Conservation (phyloP, 73 alveolate species). For the Paramecium sonneborni region DNA sequence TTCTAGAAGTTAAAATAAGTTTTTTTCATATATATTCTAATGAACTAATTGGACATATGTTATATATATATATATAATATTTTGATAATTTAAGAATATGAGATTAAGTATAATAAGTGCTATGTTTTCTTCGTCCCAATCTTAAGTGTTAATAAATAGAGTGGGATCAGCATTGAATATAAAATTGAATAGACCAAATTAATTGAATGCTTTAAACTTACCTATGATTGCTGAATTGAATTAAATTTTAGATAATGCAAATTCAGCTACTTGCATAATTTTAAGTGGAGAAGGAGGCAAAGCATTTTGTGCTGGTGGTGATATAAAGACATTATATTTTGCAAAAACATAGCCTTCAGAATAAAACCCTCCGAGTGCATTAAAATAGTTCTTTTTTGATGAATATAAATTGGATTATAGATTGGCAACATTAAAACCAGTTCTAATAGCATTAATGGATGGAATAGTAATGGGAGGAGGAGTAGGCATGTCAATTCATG, state of each 20-base stretch:
- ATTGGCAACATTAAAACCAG: conserved; percentile 81
- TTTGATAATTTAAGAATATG: neutral
- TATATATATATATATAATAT: too few species aligned
- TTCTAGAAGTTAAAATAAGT: neutral
- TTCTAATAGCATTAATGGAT: conserved; percentile 84
- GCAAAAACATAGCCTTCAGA: conserved; percentile 68
- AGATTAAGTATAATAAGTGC: neutral
- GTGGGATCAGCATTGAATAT: conserved; percentile 57
- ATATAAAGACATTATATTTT: conserved; percentile 76
- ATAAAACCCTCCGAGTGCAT: conserved; percentile 57
- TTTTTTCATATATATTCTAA: neutral
- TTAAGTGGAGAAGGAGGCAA: conserved; percentile 90
- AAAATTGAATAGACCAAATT: conserved; percentile 76
- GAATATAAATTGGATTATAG: conserved; percentile 82
- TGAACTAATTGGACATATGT: neutral
- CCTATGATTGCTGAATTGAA: conserved; percentile 78
- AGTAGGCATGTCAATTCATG: conserved; percentile 93
- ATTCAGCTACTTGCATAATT: conserved; percentile 75
- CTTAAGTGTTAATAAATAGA: neutral
- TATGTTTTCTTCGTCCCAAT: neutral
- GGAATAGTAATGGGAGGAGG: conserved; percentile 99
- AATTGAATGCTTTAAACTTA: conserved; percentile 76
- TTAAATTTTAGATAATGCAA: conserved; percentile 46
- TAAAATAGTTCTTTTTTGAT: conserved; percentile 70
- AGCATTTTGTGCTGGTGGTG: conserved; percentile 99